Percentiles rank a stretch among this genome's conserved stretches.
Evolutionary conservation across 495 filamentous ascomycete species (phyloP).

Genomic region (Recurvomyces mirabilis): DNA sequence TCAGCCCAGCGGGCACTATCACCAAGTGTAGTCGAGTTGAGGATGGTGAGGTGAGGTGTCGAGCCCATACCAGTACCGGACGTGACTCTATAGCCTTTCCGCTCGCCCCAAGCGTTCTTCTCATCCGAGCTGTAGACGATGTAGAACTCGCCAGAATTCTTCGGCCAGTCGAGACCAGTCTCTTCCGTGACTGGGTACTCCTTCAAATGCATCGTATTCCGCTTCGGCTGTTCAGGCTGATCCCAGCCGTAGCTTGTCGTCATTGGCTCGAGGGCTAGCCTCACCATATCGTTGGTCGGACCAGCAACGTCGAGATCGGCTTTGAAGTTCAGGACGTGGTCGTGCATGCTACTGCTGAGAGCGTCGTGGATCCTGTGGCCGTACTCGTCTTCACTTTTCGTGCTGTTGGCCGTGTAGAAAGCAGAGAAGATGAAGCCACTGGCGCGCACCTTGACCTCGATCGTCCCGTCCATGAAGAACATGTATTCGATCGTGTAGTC

Average conservation of each 20-base stretch:
- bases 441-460: conserved; percentile 45
- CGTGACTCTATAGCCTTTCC: conserved; percentile 43
- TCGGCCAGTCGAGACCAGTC: conserved; percentile 41
- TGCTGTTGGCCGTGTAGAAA: conserved; percentile 34
- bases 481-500: conserved; percentile 41
- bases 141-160: conserved; percentile 40
- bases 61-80: conserved; percentile 26
- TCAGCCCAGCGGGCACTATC: conserved; percentile 40
- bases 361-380: conserved; percentile 46
- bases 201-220: conserved; percentile 46
- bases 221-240: conserved; percentile 26
- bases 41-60: conserved; percentile 35
- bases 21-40: conserved; percentile 37
- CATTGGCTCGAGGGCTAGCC: conserved; percentile 24
- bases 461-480: conserved; percentile 46
- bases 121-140: conserved; percentile 42
- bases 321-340: conserved; percentile 51
- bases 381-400: conserved; percentile 40
- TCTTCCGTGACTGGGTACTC: conserved; percentile 36
- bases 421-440: conserved; percentile 47
- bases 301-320: conserved; percentile 43
- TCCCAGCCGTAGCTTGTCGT: conserved; percentile 40
- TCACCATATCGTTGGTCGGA: conserved; percentile 25
- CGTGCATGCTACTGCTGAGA: conserved; percentile 45
- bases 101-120: conserved; percentile 43